A percentile compares a stretch with the other conserved stretches of the same genome.
phyloP scores from a whole-genome alignment of 73 alveolate species.

The Symbiodinium natans region DNA sequence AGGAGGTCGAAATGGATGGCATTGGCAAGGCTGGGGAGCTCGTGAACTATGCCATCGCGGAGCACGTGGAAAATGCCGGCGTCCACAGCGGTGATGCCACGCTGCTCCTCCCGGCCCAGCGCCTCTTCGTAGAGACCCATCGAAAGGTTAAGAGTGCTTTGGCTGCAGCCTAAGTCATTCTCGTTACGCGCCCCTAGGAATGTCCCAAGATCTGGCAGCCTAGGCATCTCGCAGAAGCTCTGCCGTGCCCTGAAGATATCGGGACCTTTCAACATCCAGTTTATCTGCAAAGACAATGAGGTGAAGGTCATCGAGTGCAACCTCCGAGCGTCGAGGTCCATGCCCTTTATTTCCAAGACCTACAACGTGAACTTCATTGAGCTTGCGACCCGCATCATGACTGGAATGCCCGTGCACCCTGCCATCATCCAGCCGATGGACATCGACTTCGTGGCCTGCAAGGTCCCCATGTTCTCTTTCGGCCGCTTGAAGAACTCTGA shows the following conservation, averaged over 20 bases:
- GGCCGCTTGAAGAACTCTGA: constrained; percentile 66
- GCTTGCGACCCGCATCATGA: constrained; percentile 92
- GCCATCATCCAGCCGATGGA: constrained; percentile 76
- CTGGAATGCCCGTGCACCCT: constrained; percentile 39
- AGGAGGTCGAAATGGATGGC: constrained; percentile 92
- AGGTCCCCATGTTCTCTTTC: constrained; percentile 94
- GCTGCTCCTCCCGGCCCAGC: constrained; percentile 93
- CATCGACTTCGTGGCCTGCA: constrained; percentile 75
- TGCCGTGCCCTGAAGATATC: constrained; percentile 82
- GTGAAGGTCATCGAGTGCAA: constrained; percentile 94
- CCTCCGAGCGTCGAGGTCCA: constrained; percentile 83
- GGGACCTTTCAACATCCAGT: constrained; percentile 94
- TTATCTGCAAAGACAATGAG: constrained; percentile 86
- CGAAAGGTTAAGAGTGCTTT: constrained; percentile 42
- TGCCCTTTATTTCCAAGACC: constrained; percentile 94
- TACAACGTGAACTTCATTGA: constrained; percentile 93
- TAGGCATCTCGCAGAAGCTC: constrained; percentile 47
- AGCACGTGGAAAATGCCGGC: constrained; percentile 93
- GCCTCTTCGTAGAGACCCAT: constrained; percentile 80
- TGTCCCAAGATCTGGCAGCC: neutral
- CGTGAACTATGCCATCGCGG: constrained; percentile 93
- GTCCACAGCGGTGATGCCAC: constrained; percentile 94
- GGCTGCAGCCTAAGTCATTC: neutral
- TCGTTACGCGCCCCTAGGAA: neutral
- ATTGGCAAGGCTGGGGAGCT: constrained; percentile 69